Percentiles rank a stretch among this genome's conserved stretches.
Evolutionary conservation across 2,329 filamentous ascomycete genomes (phyloP).

Genomic region (Fusarium gaditjirri): DNA sequence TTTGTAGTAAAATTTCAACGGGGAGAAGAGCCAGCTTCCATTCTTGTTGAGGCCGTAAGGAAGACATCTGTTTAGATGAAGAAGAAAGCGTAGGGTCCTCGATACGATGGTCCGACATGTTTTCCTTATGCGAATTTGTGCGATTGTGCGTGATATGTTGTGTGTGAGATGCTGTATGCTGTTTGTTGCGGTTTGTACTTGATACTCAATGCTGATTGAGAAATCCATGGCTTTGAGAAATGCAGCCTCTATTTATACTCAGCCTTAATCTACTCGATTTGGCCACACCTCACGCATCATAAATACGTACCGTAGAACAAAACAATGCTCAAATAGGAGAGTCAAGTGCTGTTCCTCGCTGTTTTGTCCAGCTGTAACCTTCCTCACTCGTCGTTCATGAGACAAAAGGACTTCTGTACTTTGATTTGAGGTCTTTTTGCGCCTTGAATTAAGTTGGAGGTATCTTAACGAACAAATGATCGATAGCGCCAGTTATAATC

Average conservation of each 20-base stretch:
- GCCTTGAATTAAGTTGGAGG: fast-evolving
- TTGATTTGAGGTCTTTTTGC: background rate
- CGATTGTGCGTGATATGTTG: no score
- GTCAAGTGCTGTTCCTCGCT: background rate
- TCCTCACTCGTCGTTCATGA: fast-evolving
- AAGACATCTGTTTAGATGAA: background rate
- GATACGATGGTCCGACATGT: background rate
- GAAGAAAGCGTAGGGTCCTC: background rate
- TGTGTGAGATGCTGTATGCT: background rate
- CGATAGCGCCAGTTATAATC: fast-evolving
- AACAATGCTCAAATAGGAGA: background rate
- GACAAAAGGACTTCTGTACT: fast-evolving
- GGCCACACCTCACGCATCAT: background rate
- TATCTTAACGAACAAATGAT: background rate
- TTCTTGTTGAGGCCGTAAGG: background rate
- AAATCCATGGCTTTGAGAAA: fast-evolving
- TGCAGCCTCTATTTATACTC: background rate
- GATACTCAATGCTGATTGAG: background rate
- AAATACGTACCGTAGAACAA: background rate
- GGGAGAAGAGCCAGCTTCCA: background rate
- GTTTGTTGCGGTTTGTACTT: fast-evolving
- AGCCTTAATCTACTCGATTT: background rate
- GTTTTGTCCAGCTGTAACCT: background rate
- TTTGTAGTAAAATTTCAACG: background rate
- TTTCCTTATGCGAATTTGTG: fast-evolving